phyloP scores from a whole-genome alignment of 140 eudicot genomes.

The Stevia rebaudiana region DNA sequence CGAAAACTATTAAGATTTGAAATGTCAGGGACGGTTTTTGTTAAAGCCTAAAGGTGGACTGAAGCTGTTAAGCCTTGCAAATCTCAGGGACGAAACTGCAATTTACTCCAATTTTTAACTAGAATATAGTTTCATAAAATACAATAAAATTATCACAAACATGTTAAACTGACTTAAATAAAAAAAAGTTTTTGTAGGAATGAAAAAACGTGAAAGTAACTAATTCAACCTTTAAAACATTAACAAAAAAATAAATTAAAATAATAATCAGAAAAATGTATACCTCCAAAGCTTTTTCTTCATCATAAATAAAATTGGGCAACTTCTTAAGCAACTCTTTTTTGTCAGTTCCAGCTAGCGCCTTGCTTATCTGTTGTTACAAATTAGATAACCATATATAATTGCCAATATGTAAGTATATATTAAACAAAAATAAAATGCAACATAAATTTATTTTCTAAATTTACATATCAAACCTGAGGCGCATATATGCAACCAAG shows the following conservation, averaged over 20 bases:
- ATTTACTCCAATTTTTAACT: too few species aligned
- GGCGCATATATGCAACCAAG: constrained; percentile 75
- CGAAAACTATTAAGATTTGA: too few species aligned
- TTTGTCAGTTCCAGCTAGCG: constrained; percentile 64
- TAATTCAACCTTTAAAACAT: neutral
- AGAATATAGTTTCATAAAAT: too few species aligned
- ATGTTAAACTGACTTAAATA: neutral
- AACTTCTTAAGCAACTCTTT: constrained; percentile 64
- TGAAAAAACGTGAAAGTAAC: neutral
- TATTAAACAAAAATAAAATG: too few species aligned
- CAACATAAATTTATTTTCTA: neutral
- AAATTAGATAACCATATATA: neutral
- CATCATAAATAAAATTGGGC: constrained; percentile 68
- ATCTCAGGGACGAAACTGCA: too few species aligned
- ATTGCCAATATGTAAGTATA: too few species aligned
- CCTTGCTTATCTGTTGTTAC: constrained; percentile 69
- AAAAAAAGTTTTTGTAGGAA: neutral
- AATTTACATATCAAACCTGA: constrained; percentile 43
- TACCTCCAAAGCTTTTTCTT: constrained; percentile 86
- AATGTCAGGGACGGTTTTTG: too few species aligned
- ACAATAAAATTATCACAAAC: neutral
- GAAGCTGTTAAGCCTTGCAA: too few species aligned
- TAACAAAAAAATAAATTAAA: neutral
- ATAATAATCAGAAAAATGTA: neutral
- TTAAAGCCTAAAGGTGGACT: too few species aligned